Base-by-base conservation (phyloP, 805 yeast genomes). In the Candida oleophila region DNA sequence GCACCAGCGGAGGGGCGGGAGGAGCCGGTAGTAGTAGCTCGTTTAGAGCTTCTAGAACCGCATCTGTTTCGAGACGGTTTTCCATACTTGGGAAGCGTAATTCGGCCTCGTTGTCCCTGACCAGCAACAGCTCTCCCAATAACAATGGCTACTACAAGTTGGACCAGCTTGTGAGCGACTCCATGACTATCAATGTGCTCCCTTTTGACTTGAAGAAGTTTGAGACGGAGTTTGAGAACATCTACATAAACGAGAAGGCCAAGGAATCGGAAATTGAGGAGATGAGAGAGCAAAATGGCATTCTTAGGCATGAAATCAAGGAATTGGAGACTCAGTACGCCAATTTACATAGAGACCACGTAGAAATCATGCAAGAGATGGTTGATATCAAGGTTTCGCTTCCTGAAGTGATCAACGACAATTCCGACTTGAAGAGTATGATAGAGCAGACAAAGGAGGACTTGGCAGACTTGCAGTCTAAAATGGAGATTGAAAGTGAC, bases 301-400 rank as follows among this genome's bases (percentile, higher is more conserved):
- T 81, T 51, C 69, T 92, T 46, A 78, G 89, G 20, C 78, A 81
- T 52, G 89, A 88, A 52, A 83, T 89, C 44, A 77, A 87, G 57
- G 77, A 81, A 49, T 72, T 90, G 34, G 96, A 89, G 63, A 73
- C 82, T 15, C 78, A 84, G 19, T 83, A 83, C 57, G 80, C 85
- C 2, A 69, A 80, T 1, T 69, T 92, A 49, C 89, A 88, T 60
- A 74, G 80, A 49, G 97, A 91, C 58, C 97, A 94, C 64, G 80
- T 90, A 22, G 86, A 81, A 45, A 80, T 90, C 34, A 96, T 96
- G 3, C 92, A 91, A 65, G 89, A 83, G 53, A 81, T 94, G 83
- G 89, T 92, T 30, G 81, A 81, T 52, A 85, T 87, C 35, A 83
- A 94, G 57, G 79, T 91, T 36, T 78, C 74, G 45, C 73, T 87